Percentiles rank a stretch among this genome's conserved stretches.
Conservation (phyloP, 2,329 filamentous ascomycete species). For the Pseudocercospora crystallina region DNA sequence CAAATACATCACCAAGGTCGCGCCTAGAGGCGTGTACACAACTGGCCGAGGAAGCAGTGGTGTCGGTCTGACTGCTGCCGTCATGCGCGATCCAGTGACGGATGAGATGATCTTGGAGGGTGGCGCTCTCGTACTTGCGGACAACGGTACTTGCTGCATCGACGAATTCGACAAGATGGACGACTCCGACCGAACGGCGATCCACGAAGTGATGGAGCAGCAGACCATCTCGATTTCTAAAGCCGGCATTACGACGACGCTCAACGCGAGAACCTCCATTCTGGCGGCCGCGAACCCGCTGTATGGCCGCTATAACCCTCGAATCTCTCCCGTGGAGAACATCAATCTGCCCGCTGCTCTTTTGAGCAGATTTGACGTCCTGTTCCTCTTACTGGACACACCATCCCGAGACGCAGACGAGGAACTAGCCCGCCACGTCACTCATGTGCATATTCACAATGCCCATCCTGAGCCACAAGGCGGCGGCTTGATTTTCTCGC, state of each 20-base stretch:
- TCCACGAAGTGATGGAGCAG: constrained; percentile 87
- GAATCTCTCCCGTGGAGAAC: constrained; percentile 95
- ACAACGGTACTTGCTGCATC: constrained; percentile 83
- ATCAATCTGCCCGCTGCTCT: constrained; percentile 98
- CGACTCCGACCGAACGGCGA: constrained; percentile 76
- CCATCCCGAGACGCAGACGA: constrained; percentile 86
- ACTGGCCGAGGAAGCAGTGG: constrained; percentile 78
- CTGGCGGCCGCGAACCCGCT: constrained; percentile 94
- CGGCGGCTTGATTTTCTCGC: constrained; percentile 75
- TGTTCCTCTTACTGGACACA: constrained; percentile 95
- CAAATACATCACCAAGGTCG: constrained; percentile 98
- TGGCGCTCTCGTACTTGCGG: constrained; percentile 74
- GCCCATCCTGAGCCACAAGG: constrained; percentile 74
- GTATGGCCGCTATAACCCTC: constrained; percentile 96
- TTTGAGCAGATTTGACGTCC: constrained; percentile 92
- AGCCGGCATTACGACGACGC: constrained; percentile 92
- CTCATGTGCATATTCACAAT: constrained; percentile 96
- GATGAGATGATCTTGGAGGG: constrained; percentile 84
- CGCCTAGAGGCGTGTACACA: constrained; percentile 85
- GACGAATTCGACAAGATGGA: constrained; percentile 92
- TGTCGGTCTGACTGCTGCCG: constrained; percentile 77
- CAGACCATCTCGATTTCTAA: constrained; percentile 85
- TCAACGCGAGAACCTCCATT: constrained; percentile 83
- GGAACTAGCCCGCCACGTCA: constrained; percentile 91
- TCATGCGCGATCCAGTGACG: constrained; percentile 80